A percentile compares a stretch with the other conserved stretches of the same genome.
Evolutionary conservation across 495 filamentous ascomycete genomes (phyloP).

Genomic region (Neurospora hispaniola): DNA sequence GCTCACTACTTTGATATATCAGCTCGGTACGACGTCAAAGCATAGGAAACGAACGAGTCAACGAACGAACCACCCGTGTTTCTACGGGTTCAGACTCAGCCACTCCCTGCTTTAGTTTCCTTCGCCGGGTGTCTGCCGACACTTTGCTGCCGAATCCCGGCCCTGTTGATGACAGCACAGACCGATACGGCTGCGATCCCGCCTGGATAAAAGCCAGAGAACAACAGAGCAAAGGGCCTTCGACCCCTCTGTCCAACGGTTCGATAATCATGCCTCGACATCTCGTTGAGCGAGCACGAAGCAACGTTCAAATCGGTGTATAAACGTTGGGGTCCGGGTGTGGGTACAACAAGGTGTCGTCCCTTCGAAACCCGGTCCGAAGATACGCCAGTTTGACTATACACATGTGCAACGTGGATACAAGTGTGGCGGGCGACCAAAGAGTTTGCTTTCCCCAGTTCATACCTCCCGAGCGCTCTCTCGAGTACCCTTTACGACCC

Average conservation of each 20-base stretch:
- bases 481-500: not conserved
- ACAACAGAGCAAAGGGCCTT: not conserved
- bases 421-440: not conserved
- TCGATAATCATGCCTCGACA: not conserved
- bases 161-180: not conserved
- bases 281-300: not conserved
- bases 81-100: not conserved
- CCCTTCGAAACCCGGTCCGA: slow-evolving; percentile 2
- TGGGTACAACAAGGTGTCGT: slow-evolving; percentile 1
- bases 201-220: not conserved
- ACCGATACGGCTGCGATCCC: not conserved
- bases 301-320: not conserved
- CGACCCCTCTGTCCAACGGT: not conserved
- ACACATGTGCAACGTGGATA: not conserved
- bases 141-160: not conserved
- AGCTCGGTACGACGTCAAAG: not conserved
- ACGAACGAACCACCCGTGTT: not conserved
- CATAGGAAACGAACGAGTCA: not conserved
- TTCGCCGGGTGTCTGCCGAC: not conserved
- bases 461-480: not conserved
- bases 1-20: not conserved
- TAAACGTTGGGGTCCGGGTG: not conserved
- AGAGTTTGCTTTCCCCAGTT: not conserved
- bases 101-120: not conserved
- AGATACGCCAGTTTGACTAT: not conserved